phyloP scores from a whole-genome alignment of 2,329 filamentous ascomycete species.

The Diaporthe vaccinii region DNA sequence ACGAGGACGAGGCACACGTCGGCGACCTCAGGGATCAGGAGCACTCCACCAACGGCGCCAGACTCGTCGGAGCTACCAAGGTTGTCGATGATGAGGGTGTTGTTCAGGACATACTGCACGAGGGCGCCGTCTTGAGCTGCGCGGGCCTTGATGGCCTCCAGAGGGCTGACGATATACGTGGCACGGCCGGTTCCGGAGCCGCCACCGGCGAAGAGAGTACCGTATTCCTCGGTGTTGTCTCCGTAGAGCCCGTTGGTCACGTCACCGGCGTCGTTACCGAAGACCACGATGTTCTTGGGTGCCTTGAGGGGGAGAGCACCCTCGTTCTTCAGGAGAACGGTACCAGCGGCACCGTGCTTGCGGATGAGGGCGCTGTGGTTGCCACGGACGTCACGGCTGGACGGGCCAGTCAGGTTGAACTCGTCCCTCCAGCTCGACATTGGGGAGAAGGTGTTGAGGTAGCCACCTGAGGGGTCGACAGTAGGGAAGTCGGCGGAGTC shows the following conservation, averaged over 20 bases:
- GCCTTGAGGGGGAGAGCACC: slow-evolving; percentile 70
- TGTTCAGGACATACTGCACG: slow-evolving; percentile 60
- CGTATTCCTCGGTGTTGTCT: slow-evolving; percentile 72
- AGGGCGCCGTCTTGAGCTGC: slow-evolving; percentile 57
- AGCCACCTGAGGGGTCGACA: slow-evolving; percentile 59
- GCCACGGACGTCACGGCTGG: slow-evolving; percentile 64
- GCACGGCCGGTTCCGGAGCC: slow-evolving; percentile 68
- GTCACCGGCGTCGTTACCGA: slow-evolving; percentile 74
- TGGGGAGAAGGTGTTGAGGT: slow-evolving; percentile 64
- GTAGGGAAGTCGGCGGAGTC: slow-evolving; percentile 58
- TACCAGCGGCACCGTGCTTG: slow-evolving; percentile 69
- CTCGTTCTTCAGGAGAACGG: slow-evolving; percentile 81
- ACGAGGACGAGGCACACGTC: slow-evolving; percentile 77
- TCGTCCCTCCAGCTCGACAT: slow-evolving; percentile 58
- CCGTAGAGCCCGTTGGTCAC: slow-evolving; percentile 76
- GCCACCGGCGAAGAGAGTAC: slow-evolving; percentile 71
- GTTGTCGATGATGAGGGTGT: slow-evolving; percentile 54
- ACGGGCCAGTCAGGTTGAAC: slow-evolving; percentile 56
- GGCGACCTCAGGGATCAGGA: slow-evolving; percentile 63
- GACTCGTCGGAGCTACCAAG: neutral
- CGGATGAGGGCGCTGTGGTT: slow-evolving; percentile 69
- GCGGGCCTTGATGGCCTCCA: slow-evolving; percentile 67
- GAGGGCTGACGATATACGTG: slow-evolving; percentile 67
- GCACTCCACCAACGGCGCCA: slow-evolving; percentile 55
- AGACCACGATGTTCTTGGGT: slow-evolving; percentile 69